Percentiles rank a stretch among this genome's conserved stretches.
phyloP scores from a whole-genome alignment of 345 rosid species.

The Eucalyptus sp. region DNA sequence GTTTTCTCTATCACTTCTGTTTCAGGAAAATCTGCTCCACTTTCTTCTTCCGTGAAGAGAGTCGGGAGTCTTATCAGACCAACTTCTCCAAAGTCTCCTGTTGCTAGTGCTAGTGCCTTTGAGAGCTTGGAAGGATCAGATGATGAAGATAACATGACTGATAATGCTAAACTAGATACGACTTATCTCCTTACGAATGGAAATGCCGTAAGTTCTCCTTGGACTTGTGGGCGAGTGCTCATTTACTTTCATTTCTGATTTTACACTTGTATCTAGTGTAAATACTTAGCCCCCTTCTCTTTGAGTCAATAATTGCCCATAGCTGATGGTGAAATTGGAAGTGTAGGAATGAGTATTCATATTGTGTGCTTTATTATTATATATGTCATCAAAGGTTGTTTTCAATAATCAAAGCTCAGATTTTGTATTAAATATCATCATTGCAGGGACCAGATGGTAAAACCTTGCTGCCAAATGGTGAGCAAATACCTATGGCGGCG shows the following conservation, averaged over 20 bases:
- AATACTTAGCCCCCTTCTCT: background rate
- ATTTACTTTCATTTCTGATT: background rate
- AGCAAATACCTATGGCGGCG: constrained; percentile 44
- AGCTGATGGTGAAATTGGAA: background rate
- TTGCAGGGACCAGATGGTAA: constrained; percentile 28
- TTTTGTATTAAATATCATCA: background rate
- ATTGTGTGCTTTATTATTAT: background rate
- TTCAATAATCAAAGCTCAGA: background rate
- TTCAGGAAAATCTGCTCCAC: constrained; percentile 55
- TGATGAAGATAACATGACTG: constrained; percentile 77
- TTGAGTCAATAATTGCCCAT: background rate
- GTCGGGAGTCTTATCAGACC: constrained; percentile 52
- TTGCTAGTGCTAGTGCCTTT: constrained; percentile 86
- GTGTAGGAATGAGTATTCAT: background rate
- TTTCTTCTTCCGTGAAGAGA: constrained; percentile 41
- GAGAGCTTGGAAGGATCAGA: constrained; percentile 91
- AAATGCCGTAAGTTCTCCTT: constrained; percentile 57
- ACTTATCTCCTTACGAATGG: constrained; percentile 63
- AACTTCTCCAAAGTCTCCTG: constrained; percentile 92
- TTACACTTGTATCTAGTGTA: background rate
- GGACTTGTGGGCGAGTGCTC: background rate
- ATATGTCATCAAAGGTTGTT: background rate
- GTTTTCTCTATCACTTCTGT: background rate
- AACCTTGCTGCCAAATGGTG: constrained; percentile 47
- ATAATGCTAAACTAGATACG: constrained; percentile 42